A percentile compares a stretch with the other conserved stretches of the same genome.
These are phyloP conservation scores for Pseudogymnoascus sp. DNA, from an alignment of 2,329 filamentous ascomycete genomes.

Conservation along the genomic window DNA sequence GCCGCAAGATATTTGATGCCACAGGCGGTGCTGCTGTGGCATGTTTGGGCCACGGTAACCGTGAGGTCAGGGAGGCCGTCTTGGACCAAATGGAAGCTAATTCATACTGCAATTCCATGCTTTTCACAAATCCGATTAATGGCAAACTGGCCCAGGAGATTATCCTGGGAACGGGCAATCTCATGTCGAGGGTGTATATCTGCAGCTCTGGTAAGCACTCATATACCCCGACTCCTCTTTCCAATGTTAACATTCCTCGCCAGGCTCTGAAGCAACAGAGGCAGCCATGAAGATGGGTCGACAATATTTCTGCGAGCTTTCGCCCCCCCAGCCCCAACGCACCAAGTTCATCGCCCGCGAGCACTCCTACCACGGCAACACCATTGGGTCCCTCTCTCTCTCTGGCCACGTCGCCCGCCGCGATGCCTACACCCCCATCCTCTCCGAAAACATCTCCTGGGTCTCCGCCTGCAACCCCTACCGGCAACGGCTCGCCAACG, in stretches of 20 bases:
- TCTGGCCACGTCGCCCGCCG: constrained; percentile 54
- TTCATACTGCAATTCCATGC: constrained; percentile 50
- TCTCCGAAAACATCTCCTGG: constrained; percentile 45
- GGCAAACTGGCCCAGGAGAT: constrained; percentile 40
- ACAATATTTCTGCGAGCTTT: constrained; percentile 56
- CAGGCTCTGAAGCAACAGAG: constrained; percentile 62
- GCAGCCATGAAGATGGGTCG: constrained; percentile 58
- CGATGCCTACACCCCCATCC: constrained; percentile 47
- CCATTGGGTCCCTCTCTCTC: constrained; percentile 52
- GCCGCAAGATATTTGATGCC: constrained; percentile 59
- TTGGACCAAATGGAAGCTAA: constrained; percentile 46
- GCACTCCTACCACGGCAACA: constrained; percentile 63
- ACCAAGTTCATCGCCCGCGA: constrained; percentile 55
- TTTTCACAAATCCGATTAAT: constrained; percentile 46
- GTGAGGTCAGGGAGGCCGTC: constrained; percentile 52
- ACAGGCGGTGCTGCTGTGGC: constrained; percentile 66
- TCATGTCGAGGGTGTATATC: constrained; percentile 47
- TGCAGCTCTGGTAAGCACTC: constrained; percentile 44
- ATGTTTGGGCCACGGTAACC: constrained; percentile 60
- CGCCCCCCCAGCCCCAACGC: constrained; percentile 41
- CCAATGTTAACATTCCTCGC: constrained; percentile 10
- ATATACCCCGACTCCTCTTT: background rate
- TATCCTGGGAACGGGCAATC: constrained; percentile 32
- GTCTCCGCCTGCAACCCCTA: constrained; percentile 60
- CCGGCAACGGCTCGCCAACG: constrained; percentile 40